Evolutionary conservation across 148 eudicot species (phyloP), one percentile per base, ranked within the genome.

Genomic region (Salicornia ramosissima): DNA sequence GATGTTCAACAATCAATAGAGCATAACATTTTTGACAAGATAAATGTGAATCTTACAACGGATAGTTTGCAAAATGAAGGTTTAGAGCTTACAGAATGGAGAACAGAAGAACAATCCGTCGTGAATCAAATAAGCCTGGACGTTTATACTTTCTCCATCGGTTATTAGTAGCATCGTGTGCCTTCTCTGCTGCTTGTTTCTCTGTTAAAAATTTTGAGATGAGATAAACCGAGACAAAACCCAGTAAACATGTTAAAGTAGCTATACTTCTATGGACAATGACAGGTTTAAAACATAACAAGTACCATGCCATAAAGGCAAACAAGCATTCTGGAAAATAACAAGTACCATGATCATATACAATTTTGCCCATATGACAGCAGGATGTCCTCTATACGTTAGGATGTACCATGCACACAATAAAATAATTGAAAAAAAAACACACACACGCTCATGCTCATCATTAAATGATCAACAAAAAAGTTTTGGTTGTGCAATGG

Each of bases 111-210:
- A 85, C 94, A 52, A 92, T 85, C 78, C 77, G 87, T 80, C 93
- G 82, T 43, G 97, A 87, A 81, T 83, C 86, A 72, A 92, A 90
- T 62, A 88, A 85, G 51, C 84, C 74, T 5, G 86, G 70, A 47
- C 96, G 91, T 70, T 86, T 92, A 75, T 80, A 85, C 77, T 87
- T 92, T 80, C 96, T 87, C 75, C 80, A 70, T 80, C 83, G 89
- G 85, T 75, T 83, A 58, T 65, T 72, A 49, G 88, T 68, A 57
- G 80, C 71, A 42, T 87, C 94, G 64, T 82, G 83, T 70, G 71
- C 51, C 73, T 79, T 84, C 73, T 90, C 94, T 33, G 67, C 43
- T 4, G 78, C 62, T 71, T 71, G 73, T 81, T 77, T 87, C 71
- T 92, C 92, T 92, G 85, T 70, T 36, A 39, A 63, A 55, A 67